Conservation (phyloP, 1,284 basidiomycete genomes). For the Papiliotrema terrestris region DNA sequence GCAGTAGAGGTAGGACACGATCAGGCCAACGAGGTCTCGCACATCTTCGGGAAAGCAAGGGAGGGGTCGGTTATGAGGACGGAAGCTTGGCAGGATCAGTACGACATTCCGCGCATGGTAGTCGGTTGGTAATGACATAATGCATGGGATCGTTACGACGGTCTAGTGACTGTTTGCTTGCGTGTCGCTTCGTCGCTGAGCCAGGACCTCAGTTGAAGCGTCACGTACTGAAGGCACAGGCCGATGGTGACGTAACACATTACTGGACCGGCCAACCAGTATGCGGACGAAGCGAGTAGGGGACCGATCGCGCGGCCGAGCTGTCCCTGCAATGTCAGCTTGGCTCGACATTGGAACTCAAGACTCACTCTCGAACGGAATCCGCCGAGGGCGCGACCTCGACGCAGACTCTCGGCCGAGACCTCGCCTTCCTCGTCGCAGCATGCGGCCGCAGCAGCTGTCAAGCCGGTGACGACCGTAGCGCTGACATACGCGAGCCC, state of each 20-base stretch:
- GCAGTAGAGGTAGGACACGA: constrained; percentile 75
- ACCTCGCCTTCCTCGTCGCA: constrained; percentile 63
- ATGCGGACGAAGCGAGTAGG: constrained; percentile 69
- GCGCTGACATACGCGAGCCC: constrained; percentile 85
- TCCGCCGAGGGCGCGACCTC: constrained; percentile 72
- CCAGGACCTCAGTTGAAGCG: background rate
- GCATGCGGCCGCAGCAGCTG: constrained; percentile 77
- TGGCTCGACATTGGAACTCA: background rate
- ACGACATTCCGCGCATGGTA: constrained; percentile 55
- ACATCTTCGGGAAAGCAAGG: constrained; percentile 52
- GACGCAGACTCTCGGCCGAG: constrained; percentile 39
- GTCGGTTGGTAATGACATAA: constrained; percentile 26
- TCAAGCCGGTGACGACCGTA: constrained; percentile 85
- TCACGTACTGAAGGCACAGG: too few species aligned
- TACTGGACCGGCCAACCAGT: constrained; percentile 61
- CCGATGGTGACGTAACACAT: constrained; percentile 67
- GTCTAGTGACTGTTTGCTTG: background rate
- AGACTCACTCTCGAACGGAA: constrained; percentile 62
- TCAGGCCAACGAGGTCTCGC: constrained; percentile 63
- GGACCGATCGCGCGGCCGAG: constrained; percentile 85
- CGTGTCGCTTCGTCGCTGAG: background rate
- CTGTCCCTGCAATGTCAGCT: constrained; percentile 56
- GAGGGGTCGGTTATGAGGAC: constrained; percentile 50
- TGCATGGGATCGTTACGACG: too few species aligned
- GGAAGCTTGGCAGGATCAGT: constrained; percentile 73